Evolutionary conservation across 106 monocot genomes (phyloP).

Genomic region (Chionographis japonica): DNA sequence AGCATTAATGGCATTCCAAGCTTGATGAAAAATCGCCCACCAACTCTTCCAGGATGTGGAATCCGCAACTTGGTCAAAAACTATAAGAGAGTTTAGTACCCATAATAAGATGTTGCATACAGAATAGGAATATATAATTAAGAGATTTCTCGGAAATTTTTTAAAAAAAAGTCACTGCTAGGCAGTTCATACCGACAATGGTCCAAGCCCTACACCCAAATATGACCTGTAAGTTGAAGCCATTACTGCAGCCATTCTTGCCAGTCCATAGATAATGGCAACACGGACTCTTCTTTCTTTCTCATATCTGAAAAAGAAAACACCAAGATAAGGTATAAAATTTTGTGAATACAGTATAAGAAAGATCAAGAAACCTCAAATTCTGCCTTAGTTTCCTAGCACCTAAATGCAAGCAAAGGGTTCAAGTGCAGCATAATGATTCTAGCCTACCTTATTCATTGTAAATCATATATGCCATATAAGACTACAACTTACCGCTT

Average conservation of each 20-base stretch:
- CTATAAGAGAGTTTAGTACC: conserved; percentile 22
- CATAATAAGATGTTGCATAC: too few relatives aligned
- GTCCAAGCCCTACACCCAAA: conserved; percentile 92
- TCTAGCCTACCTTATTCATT: too few relatives aligned
- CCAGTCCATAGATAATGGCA: conserved; percentile 84
- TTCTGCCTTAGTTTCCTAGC: too few relatives aligned
- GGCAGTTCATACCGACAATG: conserved; percentile 67
- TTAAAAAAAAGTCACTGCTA: too few relatives aligned
- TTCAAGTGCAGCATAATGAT: too few relatives aligned
- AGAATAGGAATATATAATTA: too few relatives aligned
- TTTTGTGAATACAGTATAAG: neutral
- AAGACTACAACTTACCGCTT: conserved; percentile 44
- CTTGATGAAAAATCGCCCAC: conserved; percentile 91
- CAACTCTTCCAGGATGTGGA: conserved; percentile 98
- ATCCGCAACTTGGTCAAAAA: conserved; percentile 82
- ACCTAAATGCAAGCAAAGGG: too few relatives aligned
- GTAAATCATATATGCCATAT: too few relatives aligned
- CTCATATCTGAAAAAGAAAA: conserved; percentile 67
- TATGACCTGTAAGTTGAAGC: conserved; percentile 96
- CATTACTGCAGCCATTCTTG: conserved; percentile 98
- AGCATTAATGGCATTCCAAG: conserved; percentile 88
- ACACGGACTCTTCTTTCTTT: conserved; percentile 88
- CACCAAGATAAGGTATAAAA: neutral
- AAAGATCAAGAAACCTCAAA: neutral
- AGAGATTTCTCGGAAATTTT: too few relatives aligned